Evolutionary conservation across 805 yeast genomes (phyloP).

Genomic region (Ogataea pini): DNA sequence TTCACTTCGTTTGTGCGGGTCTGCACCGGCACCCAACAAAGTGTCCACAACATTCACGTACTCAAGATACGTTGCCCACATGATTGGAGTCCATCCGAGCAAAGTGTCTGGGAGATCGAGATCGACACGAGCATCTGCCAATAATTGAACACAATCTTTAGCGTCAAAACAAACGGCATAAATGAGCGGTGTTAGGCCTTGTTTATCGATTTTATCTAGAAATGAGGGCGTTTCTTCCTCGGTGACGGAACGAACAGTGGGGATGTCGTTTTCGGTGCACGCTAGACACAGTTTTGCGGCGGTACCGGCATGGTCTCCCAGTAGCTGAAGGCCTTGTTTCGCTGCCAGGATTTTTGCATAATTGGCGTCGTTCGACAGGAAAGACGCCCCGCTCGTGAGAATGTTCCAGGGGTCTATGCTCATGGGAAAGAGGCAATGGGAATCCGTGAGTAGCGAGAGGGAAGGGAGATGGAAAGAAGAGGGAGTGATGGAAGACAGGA

Average conservation of each 20-base stretch:
- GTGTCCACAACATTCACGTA: conserved; percentile 54
- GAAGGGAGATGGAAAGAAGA: background rate
- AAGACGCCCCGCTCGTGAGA: conserved; percentile 22
- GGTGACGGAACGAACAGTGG: conserved; percentile 9
- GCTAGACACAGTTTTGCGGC: conserved; percentile 40
- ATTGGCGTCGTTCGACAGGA: conserved; percentile 30
- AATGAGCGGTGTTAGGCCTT: conserved; percentile 49
- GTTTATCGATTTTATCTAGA: conserved; percentile 35
- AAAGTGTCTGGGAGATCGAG: conserved; percentile 52
- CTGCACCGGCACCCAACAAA: conserved; percentile 65
- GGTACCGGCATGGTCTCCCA: conserved; percentile 32
- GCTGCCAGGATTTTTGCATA: conserved; percentile 38
- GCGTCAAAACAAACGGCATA: conserved; percentile 59
- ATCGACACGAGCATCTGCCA: conserved; percentile 45
- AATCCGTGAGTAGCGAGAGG: background rate
- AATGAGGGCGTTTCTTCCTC: conserved; percentile 25
- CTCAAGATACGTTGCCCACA: conserved; percentile 82
- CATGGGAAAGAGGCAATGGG: conserved; percentile 3
- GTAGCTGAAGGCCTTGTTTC: conserved; percentile 35
- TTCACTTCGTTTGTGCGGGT: conserved; percentile 44
- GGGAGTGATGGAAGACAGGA: background rate
- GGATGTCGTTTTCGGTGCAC: conserved; percentile 40
- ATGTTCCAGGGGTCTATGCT: conserved; percentile 38
- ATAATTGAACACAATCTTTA: conserved; percentile 47
- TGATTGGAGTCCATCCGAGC: conserved; percentile 64